Percentiles rank a stretch among this genome's conserved stretches.
Conservation (phyloP, 495 filamentous ascomycete genomes). For the Penicillium canescens region DNA sequence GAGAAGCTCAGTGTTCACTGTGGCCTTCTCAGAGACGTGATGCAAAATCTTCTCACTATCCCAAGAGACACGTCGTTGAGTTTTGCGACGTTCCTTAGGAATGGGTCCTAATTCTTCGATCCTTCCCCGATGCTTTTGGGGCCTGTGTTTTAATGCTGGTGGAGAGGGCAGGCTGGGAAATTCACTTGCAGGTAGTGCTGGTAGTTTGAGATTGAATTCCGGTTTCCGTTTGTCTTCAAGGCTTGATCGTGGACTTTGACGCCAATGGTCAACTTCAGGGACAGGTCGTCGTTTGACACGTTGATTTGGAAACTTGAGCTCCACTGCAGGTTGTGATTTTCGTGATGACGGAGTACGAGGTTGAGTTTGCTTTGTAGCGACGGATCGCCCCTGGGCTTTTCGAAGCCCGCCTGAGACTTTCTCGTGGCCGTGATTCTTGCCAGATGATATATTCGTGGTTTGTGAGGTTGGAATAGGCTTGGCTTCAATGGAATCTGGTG, state of each 20-base stretch:
- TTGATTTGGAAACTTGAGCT: conserved; percentile 39
- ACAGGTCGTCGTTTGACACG: conserved; percentile 44
- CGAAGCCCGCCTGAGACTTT: conserved; percentile 10
- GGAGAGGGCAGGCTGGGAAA: conserved; percentile 38
- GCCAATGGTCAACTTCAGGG: conserved; percentile 39
- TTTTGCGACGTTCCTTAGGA: conserved; percentile 29
- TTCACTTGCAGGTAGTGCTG: conserved; percentile 23
- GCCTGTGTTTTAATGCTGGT: conserved; percentile 43
- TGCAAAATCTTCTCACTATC: conserved; percentile 43
- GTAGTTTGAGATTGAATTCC: conserved; percentile 32
- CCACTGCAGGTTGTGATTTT: conserved; percentile 28
- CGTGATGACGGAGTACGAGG: conserved; percentile 40
- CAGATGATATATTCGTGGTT: conserved; percentile 6
- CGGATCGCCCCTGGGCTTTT: conserved; percentile 3
- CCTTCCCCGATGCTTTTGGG: conserved; percentile 44
- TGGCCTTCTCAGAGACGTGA: conserved; percentile 19
- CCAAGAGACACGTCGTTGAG: conserved; percentile 45
- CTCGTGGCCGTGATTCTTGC: conserved; percentile 7
- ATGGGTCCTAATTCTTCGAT: conserved; percentile 24
- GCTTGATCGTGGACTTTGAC: conserved; percentile 31
- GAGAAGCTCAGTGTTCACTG: conserved; percentile 6
- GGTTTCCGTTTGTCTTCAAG: conserved; percentile 36
- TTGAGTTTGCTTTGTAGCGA: neutral
- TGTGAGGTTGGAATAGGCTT: conserved; percentile 4
- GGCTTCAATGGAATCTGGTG: conserved; percentile 23